Conservation (phyloP, 2,329 filamentous ascomycete species). For the Podosphaera xanthii region DNA sequence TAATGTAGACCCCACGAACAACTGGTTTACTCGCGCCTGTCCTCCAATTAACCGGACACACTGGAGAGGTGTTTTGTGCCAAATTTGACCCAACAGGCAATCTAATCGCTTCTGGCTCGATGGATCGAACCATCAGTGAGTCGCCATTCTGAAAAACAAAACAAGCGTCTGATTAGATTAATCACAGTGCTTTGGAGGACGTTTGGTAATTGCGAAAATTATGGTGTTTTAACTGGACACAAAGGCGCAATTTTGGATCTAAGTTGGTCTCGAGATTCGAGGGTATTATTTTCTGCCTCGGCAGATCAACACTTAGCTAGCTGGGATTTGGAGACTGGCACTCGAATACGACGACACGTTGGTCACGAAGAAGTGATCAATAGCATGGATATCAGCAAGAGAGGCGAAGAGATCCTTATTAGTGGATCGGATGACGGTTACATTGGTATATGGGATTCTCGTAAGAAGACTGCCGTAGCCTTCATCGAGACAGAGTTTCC, state of each 20-base stretch:
- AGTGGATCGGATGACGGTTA: constrained; percentile 86
- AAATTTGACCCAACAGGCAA: constrained; percentile 78
- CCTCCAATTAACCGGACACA: constrained; percentile 70
- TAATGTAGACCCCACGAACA: constrained; percentile 45
- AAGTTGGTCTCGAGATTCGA: constrained; percentile 90
- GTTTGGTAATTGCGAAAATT: constrained; percentile 84
- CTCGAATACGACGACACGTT: constrained; percentile 71
- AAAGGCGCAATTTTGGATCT: constrained; percentile 78
- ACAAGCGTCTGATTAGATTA: constrained; percentile 6
- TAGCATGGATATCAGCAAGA: constrained; percentile 63
- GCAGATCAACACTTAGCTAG: constrained; percentile 84
- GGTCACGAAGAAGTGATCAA: constrained; percentile 97
- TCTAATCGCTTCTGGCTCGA: constrained; percentile 78
- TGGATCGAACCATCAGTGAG: constrained; percentile 78
- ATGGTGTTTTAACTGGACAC: constrained; percentile 70
- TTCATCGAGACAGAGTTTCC: constrained; percentile 83
- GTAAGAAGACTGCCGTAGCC: constrained; percentile 69
- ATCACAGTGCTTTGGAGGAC: constrained; percentile 71
- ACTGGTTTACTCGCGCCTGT: constrained; percentile 72
- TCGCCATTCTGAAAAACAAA: constrained; percentile 4
- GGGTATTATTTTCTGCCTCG: constrained; percentile 74
- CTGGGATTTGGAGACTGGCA: constrained; percentile 86
- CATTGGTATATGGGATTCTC: constrained; percentile 88
- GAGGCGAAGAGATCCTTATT: constrained; percentile 75
- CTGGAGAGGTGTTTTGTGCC: constrained; percentile 75